phyloP scores from a whole-genome alignment of 495 filamentous ascomycete species.

The Aspergillus bertholletiae region DNA sequence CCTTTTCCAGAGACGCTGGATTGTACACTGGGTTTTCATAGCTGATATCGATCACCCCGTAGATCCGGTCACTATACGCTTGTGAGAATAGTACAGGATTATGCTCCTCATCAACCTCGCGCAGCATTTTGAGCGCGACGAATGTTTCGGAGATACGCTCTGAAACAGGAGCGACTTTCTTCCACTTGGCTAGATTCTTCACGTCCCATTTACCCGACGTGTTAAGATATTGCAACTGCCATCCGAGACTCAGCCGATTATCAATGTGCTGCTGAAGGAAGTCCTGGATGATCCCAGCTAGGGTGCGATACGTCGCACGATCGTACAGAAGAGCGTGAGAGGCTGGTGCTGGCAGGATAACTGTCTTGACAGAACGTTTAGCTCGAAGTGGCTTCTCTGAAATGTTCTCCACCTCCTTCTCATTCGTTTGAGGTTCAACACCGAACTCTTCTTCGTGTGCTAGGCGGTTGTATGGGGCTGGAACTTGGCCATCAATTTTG shows the following conservation, averaged over 20 bases:
- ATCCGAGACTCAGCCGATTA: slow-evolving; percentile 72
- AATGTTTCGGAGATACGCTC: slow-evolving; percentile 71
- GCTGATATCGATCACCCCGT: slow-evolving; percentile 82
- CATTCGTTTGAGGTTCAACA: slow-evolving; percentile 14
- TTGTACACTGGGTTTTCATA: slow-evolving; percentile 85
- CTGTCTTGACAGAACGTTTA: slow-evolving; percentile 59
- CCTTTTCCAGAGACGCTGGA: slow-evolving; percentile 65
- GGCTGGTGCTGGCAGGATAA: slow-evolving; percentile 72
- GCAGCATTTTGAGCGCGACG: slow-evolving; percentile 81
- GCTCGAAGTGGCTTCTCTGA: slow-evolving; percentile 9
- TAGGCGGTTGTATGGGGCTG: slow-evolving; percentile 9
- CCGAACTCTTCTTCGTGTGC: slow-evolving; percentile 27
- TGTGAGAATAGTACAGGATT: slow-evolving; percentile 69
- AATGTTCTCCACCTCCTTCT: slow-evolving; percentile 17
- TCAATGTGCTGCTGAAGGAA: slow-evolving; percentile 76
- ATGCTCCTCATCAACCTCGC: slow-evolving; percentile 81
- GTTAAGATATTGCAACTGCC: slow-evolving; percentile 85
- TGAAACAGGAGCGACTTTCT: slow-evolving; percentile 72
- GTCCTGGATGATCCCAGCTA: slow-evolving; percentile 77
- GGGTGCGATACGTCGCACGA: slow-evolving; percentile 66
- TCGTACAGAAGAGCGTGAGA: slow-evolving; percentile 84
- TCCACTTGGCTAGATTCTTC: slow-evolving; percentile 93
- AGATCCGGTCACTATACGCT: slow-evolving; percentile 61
- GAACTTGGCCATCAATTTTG: slow-evolving; percentile 23
- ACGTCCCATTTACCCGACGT: slow-evolving; percentile 96